Evolutionary conservation across 1,139 yeast species (phyloP).

Genomic region (Debaryomycetaceae sp.): DNA sequence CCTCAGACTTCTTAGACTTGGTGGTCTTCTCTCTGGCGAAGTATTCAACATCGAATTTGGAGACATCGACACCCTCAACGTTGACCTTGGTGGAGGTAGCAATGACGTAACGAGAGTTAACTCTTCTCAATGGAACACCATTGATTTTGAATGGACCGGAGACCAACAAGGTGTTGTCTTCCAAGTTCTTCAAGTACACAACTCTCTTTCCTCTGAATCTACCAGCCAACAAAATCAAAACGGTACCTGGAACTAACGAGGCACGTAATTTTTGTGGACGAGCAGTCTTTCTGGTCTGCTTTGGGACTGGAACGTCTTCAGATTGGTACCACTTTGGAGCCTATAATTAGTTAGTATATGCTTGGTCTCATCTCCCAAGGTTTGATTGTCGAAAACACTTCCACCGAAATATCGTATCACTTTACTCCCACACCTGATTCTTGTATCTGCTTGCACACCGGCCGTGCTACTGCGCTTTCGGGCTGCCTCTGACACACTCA

Average conservation of each 20-base stretch:
- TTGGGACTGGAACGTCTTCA: slow-evolving; percentile 87
- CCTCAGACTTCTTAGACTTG: slow-evolving; percentile 82
- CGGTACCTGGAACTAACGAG: slow-evolving; percentile 98
- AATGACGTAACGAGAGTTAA: slow-evolving; percentile 97
- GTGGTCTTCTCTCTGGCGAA: slow-evolving; percentile 93
- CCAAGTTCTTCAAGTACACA: slow-evolving; percentile 95
- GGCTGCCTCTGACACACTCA: too few species aligned
- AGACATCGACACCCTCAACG: slow-evolving; percentile 76
- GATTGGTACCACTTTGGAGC: slow-evolving; percentile 97
- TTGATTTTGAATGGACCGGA: slow-evolving; percentile 99
- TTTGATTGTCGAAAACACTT: neutral
- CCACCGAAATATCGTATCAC: neutral
- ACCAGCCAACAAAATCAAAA: slow-evolving; percentile 97
- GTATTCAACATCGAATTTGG: slow-evolving; percentile 94
- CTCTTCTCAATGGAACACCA: slow-evolving; percentile 99
- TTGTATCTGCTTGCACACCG: neutral
- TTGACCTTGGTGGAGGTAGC: slow-evolving; percentile 95
- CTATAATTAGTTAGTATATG: slow-evolving; percentile 43
- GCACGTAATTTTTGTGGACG: slow-evolving; percentile 97
- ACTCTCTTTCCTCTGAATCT: slow-evolving; percentile 99
- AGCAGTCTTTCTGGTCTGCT: slow-evolving; percentile 83
- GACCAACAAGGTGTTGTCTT: slow-evolving; percentile 97
- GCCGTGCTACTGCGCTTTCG: too few species aligned
- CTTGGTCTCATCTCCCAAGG: neutral
- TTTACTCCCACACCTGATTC: neutral